Evolutionary conservation across 2,329 filamentous ascomycete species (phyloP).

Genomic region (Pseudocercospora crystallina): DNA sequence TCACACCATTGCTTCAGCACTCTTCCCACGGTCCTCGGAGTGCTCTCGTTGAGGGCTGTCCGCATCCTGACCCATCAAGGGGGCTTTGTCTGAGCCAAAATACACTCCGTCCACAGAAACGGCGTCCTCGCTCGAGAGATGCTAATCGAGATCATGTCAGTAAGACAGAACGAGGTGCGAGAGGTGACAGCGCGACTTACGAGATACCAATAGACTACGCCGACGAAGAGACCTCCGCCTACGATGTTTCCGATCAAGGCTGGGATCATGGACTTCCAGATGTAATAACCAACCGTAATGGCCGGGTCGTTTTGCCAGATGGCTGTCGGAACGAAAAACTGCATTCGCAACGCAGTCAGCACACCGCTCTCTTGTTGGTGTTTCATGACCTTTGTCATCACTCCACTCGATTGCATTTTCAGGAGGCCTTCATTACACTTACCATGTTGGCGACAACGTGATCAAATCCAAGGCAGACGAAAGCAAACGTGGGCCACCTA

Average conservation of each 20-base stretch:
- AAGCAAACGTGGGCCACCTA: conserved; percentile 20
- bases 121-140: conserved; percentile 13
- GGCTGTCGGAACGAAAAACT: conserved; percentile 43
- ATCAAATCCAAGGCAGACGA: conserved; percentile 41
- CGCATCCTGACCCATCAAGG: conserved; percentile 7
- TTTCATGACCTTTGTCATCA: too few relatives aligned
- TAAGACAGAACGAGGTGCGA: neutral
- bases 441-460: conserved; percentile 61
- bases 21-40: conserved; percentile 16
- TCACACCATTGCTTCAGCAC: conserved; percentile 17
- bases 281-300: conserved; percentile 52
- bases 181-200: conserved; percentile 10
- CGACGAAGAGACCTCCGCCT: conserved; percentile 55
- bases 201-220: conserved; percentile 52
- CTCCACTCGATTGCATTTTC: too few relatives aligned
- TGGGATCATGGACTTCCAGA: conserved; percentile 60
- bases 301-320: conserved; percentile 50
- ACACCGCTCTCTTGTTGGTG: neutral
- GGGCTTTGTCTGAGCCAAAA: conserved; percentile 10
- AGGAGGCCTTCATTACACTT: conserved; percentile 39
- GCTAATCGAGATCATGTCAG: conserved; percentile 6
- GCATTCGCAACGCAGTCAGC: neutral
- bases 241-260: conserved; percentile 55
- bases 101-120: conserved; percentile 20
- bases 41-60: conserved; percentile 7